Percentiles rank a stretch among this genome's conserved stretches.
Evolutionary conservation across 2,329 filamentous ascomycete genomes (phyloP).

Genomic region (Fusarium staphyleae): DNA sequence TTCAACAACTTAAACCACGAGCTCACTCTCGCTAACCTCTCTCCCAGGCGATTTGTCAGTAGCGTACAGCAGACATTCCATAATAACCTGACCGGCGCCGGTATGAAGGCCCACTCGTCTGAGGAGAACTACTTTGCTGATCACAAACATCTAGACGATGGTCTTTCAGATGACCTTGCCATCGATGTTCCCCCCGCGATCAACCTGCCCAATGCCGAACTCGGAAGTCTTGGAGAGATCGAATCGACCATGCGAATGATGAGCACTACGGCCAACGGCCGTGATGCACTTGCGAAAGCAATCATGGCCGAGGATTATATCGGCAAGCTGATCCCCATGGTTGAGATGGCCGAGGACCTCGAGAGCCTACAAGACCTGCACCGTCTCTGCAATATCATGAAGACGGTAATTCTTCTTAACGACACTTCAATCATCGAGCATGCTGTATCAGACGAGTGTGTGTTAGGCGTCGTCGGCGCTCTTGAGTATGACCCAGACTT

Average conservation of each 20-base stretch:
- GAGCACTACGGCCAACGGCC: conserved; percentile 74
- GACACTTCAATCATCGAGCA: conserved; percentile 95
- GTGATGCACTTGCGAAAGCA: conserved; percentile 87
- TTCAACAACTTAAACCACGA: conserved; percentile 8
- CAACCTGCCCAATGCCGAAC: conserved; percentile 77
- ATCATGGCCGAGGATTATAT: conserved; percentile 89
- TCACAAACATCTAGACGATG: conserved; percentile 69
- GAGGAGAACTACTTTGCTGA: conserved; percentile 21
- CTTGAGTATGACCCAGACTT: conserved; percentile 99
- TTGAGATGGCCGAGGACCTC: conserved; percentile 88
- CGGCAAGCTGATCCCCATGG: conserved; percentile 81
- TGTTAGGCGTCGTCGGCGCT: conserved; percentile 91
- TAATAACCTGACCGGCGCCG: conserved; percentile 64
- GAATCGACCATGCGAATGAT: conserved; percentile 84
- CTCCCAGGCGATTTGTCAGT: conserved; percentile 88
- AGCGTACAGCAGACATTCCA: conserved; percentile 79
- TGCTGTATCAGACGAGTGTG: conserved; percentile 86
- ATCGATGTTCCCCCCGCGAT: conserved; percentile 77
- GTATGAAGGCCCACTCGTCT: conserved; percentile 52
- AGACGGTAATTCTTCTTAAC: conserved; percentile 91
- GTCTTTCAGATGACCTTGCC: conserved; percentile 82
- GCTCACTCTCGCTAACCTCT: conserved; percentile 28
- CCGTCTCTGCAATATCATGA: conserved; percentile 96
- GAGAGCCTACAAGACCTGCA: conserved; percentile 88
- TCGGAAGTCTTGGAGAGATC: conserved; percentile 84